Conservation (phyloP, 169 alveolate species). For the Plasmodium ovale region DNA sequence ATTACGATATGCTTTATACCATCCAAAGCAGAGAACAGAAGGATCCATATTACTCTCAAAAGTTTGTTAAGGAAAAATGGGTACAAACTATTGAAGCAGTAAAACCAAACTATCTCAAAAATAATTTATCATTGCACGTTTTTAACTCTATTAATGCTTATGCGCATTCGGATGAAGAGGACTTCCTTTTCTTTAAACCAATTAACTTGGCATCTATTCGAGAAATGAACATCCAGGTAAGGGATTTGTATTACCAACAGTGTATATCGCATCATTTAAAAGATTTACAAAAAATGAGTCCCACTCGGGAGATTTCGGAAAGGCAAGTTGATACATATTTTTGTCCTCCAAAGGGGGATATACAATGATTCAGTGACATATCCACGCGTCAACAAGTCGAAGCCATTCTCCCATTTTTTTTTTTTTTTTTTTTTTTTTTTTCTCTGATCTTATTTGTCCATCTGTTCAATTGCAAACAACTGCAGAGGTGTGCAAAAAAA, state of each 20-base stretch:
- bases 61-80: conserved; percentile 18
- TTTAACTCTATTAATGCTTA: conserved; percentile 24
- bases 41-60: not conserved
- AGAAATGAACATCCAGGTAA: conserved; percentile 10
- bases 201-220: conserved; percentile 17
- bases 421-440: too few species aligned
- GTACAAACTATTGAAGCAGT: not conserved
- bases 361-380: too few species aligned
- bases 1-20: conserved; percentile 1
- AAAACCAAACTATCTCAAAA: conserved; percentile 19
- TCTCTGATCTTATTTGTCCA: too few species aligned
- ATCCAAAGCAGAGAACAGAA: conserved; percentile 1
- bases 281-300: too few species aligned
- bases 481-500: too few species aligned
- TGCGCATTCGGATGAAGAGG: conserved; percentile 17
- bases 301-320: too few species aligned
- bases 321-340: too few species aligned
- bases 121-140: conserved; percentile 21
- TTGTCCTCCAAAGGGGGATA: too few species aligned
- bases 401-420: too few species aligned
- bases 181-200: conserved; percentile 29
- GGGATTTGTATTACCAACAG: conserved; percentile 32
- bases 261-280: too few species aligned
- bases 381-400: too few species aligned
- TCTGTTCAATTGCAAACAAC: too few species aligned